Conservation (phyloP, 2,329 filamentous ascomycete genomes). For the Cercospora sp. region DNA sequence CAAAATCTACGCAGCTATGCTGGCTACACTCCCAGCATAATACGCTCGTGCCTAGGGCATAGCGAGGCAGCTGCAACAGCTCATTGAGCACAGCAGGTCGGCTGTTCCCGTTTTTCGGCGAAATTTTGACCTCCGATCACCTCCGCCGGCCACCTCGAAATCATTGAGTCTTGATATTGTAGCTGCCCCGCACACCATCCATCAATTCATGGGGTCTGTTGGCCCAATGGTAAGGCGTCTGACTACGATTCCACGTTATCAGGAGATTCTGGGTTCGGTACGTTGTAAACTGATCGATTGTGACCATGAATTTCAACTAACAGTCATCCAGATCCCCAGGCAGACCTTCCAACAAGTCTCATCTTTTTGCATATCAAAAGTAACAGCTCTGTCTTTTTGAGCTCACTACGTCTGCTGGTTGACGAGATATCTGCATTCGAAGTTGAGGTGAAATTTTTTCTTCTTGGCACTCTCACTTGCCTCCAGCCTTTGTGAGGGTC, state of each 20-base stretch:
- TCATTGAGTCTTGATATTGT: too few relatives aligned
- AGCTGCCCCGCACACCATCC: neutral
- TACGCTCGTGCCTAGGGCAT: neutral
- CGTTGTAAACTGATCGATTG: too few relatives aligned
- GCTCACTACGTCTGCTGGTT: neutral
- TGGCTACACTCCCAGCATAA: neutral
- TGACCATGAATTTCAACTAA: too few relatives aligned
- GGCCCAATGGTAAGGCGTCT: conserved; percentile 9
- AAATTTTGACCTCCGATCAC: neutral
- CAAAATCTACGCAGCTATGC: neutral
- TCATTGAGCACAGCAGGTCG: neutral
- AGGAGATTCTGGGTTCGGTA: conserved; percentile 8
- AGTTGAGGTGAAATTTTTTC: neutral
- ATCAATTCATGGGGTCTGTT: neutral
- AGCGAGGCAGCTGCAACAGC: too few relatives aligned
- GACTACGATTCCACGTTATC: neutral
- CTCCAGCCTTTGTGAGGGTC: too few relatives aligned
- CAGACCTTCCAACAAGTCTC: neutral
- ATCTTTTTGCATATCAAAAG: neutral
- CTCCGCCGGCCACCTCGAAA: neutral
- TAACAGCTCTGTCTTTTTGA: neutral
- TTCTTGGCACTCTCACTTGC: neutral
- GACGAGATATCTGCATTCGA: neutral
- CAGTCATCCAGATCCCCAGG: neutral
- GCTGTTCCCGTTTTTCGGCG: neutral